Evolutionary conservation across 768 basidiomycete species (phyloP).

Genomic region (Lactifluus subvellereus): DNA sequence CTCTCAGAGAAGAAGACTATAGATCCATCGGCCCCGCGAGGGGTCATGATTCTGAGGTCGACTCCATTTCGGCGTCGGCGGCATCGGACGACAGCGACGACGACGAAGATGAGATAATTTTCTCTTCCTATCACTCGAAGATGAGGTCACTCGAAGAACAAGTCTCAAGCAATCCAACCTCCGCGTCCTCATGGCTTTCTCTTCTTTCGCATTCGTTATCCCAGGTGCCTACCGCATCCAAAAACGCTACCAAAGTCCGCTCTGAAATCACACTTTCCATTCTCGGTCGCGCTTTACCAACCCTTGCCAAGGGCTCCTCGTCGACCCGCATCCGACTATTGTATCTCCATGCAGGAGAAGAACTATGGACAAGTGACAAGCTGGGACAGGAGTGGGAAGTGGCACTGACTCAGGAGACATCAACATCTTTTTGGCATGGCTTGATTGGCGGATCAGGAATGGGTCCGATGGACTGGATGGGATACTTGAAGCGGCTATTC

Average conservation of each 20-base stretch:
- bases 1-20: conserved; percentile 42
- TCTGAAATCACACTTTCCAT: conserved; percentile 68
- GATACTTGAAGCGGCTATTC: conserved; percentile 46
- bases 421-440: conserved; percentile 73
- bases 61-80: conserved; percentile 27
- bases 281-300: conserved; percentile 55
- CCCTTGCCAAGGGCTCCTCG: conserved; percentile 44
- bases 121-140: conserved; percentile 48
- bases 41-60: conserved; percentile 34
- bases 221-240: conserved; percentile 54
- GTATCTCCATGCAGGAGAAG: conserved; percentile 68
- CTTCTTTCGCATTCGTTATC: conserved; percentile 59
- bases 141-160: conserved; percentile 53
- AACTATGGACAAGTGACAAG: conserved; percentile 57
- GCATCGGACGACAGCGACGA: conserved; percentile 15
- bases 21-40: conserved; percentile 38
- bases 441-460: conserved; percentile 64
- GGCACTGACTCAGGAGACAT: conserved; percentile 47
- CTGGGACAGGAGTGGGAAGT: conserved; percentile 63
- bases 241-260: conserved; percentile 61
- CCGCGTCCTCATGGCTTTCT: conserved; percentile 54
- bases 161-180: conserved; percentile 46
- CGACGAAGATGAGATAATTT: background rate
- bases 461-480: conserved; percentile 45
- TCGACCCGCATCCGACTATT: conserved; percentile 51